phyloP scores from a whole-genome alignment of 208 protist genomes.

The Wallacemonas sp. region DNA sequence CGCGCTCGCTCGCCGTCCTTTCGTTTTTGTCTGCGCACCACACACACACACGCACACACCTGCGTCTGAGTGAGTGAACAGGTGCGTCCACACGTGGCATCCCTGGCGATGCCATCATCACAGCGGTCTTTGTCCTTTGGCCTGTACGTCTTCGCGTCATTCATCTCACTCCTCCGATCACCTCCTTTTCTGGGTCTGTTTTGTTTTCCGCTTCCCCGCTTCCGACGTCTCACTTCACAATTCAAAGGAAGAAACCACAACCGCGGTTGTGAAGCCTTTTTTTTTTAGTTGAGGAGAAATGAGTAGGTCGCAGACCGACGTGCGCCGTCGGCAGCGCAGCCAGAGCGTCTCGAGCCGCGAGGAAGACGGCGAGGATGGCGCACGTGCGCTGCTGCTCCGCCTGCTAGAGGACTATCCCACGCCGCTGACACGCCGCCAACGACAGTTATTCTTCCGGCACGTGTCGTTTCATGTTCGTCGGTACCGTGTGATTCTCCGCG shows the following conservation, averaged over 20 bases:
- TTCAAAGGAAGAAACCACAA: background rate
- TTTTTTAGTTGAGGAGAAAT: background rate
- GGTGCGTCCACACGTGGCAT: too few relatives aligned
- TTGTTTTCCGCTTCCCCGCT: too few relatives aligned
- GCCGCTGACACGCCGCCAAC: conserved; percentile 57
- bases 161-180: too few relatives aligned
- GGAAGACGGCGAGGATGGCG: conserved; percentile 3
- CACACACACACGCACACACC: too few relatives aligned
- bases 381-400: conserved; percentile 14
- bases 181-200: too few relatives aligned
- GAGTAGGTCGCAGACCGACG: background rate
- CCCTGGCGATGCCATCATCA: too few relatives aligned
- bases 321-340: background rate
- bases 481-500: conserved; percentile 34
- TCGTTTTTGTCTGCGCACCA: too few relatives aligned
- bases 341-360: background rate
- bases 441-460: conserved; percentile 34
- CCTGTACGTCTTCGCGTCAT: too few relatives aligned
- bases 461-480: conserved; percentile 32
- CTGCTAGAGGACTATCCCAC: conserved; percentile 65
- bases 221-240: too few relatives aligned
- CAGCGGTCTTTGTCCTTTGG: too few relatives aligned
- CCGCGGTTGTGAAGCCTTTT: conserved; percentile 6
- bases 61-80: too few relatives aligned
- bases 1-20: too few relatives aligned